A percentile compares a stretch with the other conserved stretches of the same genome.
These are phyloP conservation scores for Fragosphaeria purpurea DNA, from an alignment of 2,329 filamentous ascomycete genomes.

Conservation along the genomic window DNA sequence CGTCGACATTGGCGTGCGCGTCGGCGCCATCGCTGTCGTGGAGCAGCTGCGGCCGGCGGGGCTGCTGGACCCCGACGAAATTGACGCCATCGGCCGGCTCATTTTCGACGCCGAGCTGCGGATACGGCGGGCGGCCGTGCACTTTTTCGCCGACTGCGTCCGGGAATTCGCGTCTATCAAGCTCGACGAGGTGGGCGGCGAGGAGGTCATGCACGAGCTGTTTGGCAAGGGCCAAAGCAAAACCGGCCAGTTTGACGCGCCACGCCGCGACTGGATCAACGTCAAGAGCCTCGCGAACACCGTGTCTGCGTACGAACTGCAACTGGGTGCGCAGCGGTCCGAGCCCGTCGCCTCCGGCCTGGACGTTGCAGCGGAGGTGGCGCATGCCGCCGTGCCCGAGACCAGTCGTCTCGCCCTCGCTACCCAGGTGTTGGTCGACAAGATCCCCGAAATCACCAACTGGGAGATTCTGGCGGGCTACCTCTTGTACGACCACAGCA, in stretches of 20 bases:
- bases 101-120: conserved; percentile 80
- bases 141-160: conserved; percentile 84
- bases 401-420: conserved; percentile 72
- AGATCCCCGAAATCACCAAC: conserved; percentile 66
- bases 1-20: conserved; percentile 69
- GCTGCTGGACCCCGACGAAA: conserved; percentile 81
- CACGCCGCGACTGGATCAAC: conserved; percentile 77
- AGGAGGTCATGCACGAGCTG: conserved; percentile 64
- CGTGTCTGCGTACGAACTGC: conserved; percentile 68
- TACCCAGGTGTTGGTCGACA: conserved; percentile 75
- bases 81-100: conserved; percentile 77
- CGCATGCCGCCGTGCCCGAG: conserved; percentile 52
- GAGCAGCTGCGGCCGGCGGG: conserved; percentile 74
- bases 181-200: conserved; percentile 74
- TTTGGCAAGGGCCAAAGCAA: conserved; percentile 51
- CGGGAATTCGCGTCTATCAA: conserved; percentile 70
- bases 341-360: conserved; percentile 21
- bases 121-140: conserved; percentile 79
- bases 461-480: conserved; percentile 90
- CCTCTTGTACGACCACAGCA: conserved; percentile 82
- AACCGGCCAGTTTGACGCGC: conserved; percentile 65
- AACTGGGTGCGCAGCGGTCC: conserved; percentile 40
- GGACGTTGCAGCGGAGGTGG: conserved; percentile 27
- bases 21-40: conserved; percentile 69
- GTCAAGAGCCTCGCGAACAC: conserved; percentile 84